phyloP scores from a whole-genome alignment of 176 grass and related monocot genomes.

The Zea luxurians region DNA sequence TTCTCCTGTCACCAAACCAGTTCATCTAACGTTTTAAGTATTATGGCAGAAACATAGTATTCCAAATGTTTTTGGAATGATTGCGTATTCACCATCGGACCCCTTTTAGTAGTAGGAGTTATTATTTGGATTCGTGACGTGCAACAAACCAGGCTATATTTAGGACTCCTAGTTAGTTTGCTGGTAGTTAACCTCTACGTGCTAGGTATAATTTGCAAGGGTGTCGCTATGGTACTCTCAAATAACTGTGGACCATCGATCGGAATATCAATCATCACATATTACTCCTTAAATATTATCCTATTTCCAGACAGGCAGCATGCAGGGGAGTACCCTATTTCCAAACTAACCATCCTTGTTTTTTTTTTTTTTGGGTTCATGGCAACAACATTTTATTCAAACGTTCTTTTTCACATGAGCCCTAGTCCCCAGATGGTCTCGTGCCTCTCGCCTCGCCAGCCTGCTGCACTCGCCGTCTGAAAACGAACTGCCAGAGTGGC shows the following conservation, averaged over 20 bases:
- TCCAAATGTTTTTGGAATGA: constrained; percentile 11
- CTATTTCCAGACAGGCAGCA: too few relatives aligned
- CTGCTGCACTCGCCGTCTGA: neutral
- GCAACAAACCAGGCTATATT: constrained; percentile 9
- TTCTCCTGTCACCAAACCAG: too few relatives aligned
- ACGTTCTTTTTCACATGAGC: neutral
- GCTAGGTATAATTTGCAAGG: too few relatives aligned
- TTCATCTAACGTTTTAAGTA: neutral
- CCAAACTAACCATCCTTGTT: neutral
- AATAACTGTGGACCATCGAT: too few relatives aligned
- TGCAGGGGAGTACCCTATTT: neutral
- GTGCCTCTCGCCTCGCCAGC: neutral
- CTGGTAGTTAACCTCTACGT: too few relatives aligned
- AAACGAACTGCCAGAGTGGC: constrained; percentile 3
- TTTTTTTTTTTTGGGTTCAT: neutral
- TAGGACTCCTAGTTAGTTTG: neutral
- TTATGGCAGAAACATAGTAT: neutral
- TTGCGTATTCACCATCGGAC: neutral
- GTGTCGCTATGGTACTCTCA: too few relatives aligned
- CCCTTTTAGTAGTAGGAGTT: constrained; percentile 6
- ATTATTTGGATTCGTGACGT: constrained; percentile 14
- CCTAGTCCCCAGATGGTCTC: constrained; percentile 1
- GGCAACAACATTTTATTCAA: neutral
- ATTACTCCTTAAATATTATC: too few relatives aligned
- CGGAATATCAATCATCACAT: too few relatives aligned